A percentile compares a stretch with the other conserved stretches of the same genome.
These are phyloP conservation scores for Globisporangium splendens DNA, from an alignment of 352 stramenopile genomes.

Conservation along the genomic window DNA sequence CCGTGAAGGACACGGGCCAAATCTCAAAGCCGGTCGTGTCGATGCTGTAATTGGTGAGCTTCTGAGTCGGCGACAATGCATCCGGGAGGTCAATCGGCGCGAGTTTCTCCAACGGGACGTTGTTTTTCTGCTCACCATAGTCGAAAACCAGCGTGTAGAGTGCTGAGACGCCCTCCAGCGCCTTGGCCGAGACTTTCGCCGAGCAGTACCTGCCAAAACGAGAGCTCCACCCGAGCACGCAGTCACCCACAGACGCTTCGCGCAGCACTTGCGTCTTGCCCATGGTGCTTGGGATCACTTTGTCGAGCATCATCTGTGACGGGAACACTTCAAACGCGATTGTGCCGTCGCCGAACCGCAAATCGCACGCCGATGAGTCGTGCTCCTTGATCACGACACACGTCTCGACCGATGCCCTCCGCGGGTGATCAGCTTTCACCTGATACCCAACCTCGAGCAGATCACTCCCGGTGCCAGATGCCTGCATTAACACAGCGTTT, in stretches of 20 bases:
- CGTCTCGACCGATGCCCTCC: constrained; percentile 51
- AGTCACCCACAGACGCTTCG: constrained; percentile 36
- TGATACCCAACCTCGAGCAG: constrained; percentile 67
- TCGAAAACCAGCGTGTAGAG: constrained; percentile 67
- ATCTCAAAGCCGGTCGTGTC: constrained; percentile 78
- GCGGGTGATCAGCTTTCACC: constrained; percentile 68
- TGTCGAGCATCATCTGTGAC: constrained; percentile 76
- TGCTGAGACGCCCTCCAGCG: constrained; percentile 17
- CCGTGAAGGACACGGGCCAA: constrained; percentile 36
- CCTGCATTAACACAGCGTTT: constrained; percentile 75
- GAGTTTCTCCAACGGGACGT: constrained; percentile 50
- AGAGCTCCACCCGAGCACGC: constrained; percentile 72
- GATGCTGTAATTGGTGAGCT: constrained; percentile 75
- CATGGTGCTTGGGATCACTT: constrained; percentile 11
- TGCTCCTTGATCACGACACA: constrained; percentile 72
- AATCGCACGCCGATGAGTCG: constrained; percentile 51
- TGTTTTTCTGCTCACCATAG: constrained; percentile 58
- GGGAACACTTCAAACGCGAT: constrained; percentile 76
- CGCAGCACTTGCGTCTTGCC: constrained; percentile 13
- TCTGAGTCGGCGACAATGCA: constrained; percentile 53
- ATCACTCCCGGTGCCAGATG: constrained; percentile 15
- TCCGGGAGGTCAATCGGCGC: constrained; percentile 44
- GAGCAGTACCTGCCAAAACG: constrained; percentile 69
- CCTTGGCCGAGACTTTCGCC: constrained; percentile 37
- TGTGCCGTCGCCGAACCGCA: constrained; percentile 74